Conservation (phyloP, 2,329 filamentous ascomycete species). For the Graphilbum fragrans region DNA sequence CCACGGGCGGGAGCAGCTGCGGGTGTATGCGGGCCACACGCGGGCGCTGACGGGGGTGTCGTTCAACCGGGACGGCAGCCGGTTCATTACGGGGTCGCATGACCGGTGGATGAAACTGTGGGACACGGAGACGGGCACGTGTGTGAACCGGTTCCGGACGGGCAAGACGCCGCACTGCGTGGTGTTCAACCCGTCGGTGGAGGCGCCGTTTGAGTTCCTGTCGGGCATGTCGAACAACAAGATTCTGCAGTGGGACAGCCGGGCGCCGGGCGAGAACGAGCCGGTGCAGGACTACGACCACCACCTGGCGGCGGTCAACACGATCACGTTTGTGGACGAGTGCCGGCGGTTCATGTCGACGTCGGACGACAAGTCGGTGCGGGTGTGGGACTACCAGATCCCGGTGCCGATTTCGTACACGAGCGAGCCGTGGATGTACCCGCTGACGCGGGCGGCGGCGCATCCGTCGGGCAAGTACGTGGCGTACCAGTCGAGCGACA, state of each 20-base stretch:
- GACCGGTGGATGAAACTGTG: conserved; percentile 95
- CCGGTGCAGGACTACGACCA: conserved; percentile 97
- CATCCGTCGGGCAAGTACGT: conserved; percentile 92
- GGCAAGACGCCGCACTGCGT: conserved; percentile 94
- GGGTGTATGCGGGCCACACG: conserved; percentile 81
- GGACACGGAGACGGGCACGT: conserved; percentile 92
- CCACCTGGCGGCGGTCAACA: conserved; percentile 95
- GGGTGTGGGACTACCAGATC: conserved; percentile 97
- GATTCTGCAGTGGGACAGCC: conserved; percentile 91
- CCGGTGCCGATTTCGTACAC: conserved; percentile 98
- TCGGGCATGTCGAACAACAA: conserved; percentile 98
- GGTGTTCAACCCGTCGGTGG: conserved; percentile 74
- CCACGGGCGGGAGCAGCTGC: conserved; percentile 75
- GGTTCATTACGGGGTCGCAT: conserved; percentile 84
- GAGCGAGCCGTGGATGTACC: conserved; percentile 95
- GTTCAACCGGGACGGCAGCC: conserved; percentile 71
- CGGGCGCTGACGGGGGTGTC: conserved; percentile 84
- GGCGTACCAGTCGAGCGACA: conserved; percentile 85
- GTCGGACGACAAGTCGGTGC: conserved; percentile 89
- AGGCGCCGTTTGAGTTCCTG: conserved; percentile 77
- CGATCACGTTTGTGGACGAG: conserved; percentile 90
- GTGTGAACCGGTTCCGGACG: conserved; percentile 77
- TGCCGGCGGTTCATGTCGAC: conserved; percentile 95
- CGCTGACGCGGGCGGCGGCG: conserved; percentile 71
- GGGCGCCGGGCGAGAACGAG: conserved; percentile 48